These are phyloP conservation scores for Ophiostoma ips DNA, from an alignment of 2,329 filamentous ascomycete species.

Conservation along the genomic window DNA sequence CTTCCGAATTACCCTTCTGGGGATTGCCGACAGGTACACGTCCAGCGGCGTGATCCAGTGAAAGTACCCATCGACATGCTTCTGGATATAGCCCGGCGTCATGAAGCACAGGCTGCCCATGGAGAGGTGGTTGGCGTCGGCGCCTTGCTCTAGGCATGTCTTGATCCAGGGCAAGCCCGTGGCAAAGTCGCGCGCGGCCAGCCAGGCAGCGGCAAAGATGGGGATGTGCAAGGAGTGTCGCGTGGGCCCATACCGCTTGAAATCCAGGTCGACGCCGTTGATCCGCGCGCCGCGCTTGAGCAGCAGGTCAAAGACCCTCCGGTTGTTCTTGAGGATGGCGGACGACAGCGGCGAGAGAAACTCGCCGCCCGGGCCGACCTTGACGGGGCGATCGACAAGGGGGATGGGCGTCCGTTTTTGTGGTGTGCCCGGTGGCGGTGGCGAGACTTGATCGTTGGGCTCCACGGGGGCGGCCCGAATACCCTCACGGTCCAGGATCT, in stretches of 20 bases:
- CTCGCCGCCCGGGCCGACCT: not conserved
- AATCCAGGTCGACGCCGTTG: not conserved
- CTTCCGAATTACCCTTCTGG: not conserved
- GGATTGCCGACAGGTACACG: not conserved
- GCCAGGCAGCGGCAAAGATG: conserved; percentile 3
- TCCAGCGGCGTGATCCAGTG: not conserved
- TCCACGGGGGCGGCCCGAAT: too few relatives aligned
- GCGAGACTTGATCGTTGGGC: too few relatives aligned
- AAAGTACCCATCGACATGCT: too few relatives aligned
- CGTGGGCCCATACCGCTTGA: not conserved
- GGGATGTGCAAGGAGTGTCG: conserved; percentile 3
- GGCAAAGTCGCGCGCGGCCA: not conserved
- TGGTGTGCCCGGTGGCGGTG: too few relatives aligned
- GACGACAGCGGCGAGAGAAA: conserved; percentile 2
- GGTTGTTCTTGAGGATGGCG: not conserved
- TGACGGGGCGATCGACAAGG: conserved; percentile 1
- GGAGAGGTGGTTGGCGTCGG: not conserved
- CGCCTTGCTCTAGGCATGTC: not conserved
- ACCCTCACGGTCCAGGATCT: too few relatives aligned
- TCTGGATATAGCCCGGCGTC: too few relatives aligned
- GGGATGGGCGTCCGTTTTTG: not conserved
- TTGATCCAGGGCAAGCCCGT: not conserved
- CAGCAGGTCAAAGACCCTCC: not conserved
- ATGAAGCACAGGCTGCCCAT: not conserved
- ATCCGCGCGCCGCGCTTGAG: not conserved